These are phyloP conservation scores for Sporobolomyces phaffii DNA, from an alignment of 768 basidiomycete genomes.

Conservation along the genomic window DNA sequence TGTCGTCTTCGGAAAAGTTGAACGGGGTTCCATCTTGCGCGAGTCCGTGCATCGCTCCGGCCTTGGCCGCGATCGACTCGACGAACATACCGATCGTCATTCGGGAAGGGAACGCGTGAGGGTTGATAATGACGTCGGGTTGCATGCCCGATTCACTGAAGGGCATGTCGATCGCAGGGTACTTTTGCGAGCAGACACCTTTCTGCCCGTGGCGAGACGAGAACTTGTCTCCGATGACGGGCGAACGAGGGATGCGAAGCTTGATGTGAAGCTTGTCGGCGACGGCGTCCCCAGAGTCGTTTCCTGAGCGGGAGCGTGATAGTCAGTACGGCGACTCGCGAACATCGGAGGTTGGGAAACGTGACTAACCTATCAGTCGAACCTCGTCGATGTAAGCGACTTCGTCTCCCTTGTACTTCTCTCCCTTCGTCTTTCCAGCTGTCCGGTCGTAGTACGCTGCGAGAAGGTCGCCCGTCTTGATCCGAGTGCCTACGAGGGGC, in stretches of 20 bases:
- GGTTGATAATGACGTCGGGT: conserved; percentile 98
- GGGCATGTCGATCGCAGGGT: conserved; percentile 97
- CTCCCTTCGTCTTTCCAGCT: conserved; percentile 69
- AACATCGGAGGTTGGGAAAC: no score
- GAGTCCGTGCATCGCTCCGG: conserved; percentile 95
- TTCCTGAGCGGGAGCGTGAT: conserved; percentile 54
- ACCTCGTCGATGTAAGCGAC: conserved; percentile 81
- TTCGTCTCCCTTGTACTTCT: conserved; percentile 97
- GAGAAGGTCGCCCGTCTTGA: conserved; percentile 70
- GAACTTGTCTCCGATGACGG: conserved; percentile 98
- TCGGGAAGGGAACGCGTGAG: conserved; percentile 96
- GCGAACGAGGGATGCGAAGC: conserved; percentile 83
- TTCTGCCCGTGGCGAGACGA: conserved; percentile 98
- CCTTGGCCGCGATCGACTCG: conserved; percentile 99
- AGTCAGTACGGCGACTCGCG: no score
- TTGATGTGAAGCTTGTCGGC: conserved; percentile 90
- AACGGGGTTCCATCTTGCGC: conserved; percentile 99
- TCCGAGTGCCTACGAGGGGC: conserved; percentile 65
- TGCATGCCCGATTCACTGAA: conserved; percentile 98
- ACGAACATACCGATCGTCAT: conserved; percentile 99
- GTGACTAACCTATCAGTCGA: conserved; percentile 73
- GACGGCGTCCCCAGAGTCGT: conserved; percentile 78
- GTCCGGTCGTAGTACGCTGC: conserved; percentile 84
- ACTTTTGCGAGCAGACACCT: conserved; percentile 98
- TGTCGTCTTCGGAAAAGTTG: conserved; percentile 80